Percentiles rank a stretch among this genome's conserved stretches.
These are phyloP conservation scores for Crithidia bombi DNA, from an alignment of 208 protist genomes.

Conservation along the genomic window DNA sequence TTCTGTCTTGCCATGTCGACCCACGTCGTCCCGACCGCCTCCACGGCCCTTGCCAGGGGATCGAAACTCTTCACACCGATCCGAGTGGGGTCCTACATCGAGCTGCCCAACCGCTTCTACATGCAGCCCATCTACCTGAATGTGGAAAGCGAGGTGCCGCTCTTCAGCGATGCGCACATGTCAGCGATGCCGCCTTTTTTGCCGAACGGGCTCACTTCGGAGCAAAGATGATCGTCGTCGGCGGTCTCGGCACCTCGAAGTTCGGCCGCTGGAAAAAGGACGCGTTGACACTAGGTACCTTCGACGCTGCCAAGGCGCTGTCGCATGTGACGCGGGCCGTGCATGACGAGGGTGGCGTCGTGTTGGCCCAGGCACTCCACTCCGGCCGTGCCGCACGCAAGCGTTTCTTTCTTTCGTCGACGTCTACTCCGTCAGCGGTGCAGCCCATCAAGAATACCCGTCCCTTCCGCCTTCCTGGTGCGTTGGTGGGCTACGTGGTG, in stretches of 20 bases:
- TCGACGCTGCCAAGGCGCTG: constrained; percentile 74
- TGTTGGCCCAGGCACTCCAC: constrained; percentile 94
- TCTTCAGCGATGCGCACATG: constrained; percentile 71
- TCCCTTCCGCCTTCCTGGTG: constrained; percentile 61
- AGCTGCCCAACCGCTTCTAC: constrained; percentile 82
- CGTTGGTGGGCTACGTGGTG: constrained; percentile 79
- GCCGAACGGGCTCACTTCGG: constrained; percentile 82
- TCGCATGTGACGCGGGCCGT: constrained; percentile 85
- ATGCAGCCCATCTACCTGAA: constrained; percentile 92
- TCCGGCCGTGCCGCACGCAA: constrained; percentile 81
- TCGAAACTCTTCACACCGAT: constrained; percentile 71
- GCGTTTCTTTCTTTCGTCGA: constrained; percentile 56
- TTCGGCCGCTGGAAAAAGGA: constrained; percentile 83
- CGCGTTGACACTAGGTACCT: constrained; percentile 74
- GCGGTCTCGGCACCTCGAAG: constrained; percentile 84
- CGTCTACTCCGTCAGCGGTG: constrained; percentile 62
- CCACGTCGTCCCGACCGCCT: not conserved
- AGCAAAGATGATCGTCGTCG: constrained; percentile 89
- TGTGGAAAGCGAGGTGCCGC: constrained; percentile 65
- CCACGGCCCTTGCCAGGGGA: not conserved
- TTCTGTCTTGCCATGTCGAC: constrained; percentile 10
- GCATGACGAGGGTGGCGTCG: constrained; percentile 84
- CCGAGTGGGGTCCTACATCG: constrained; percentile 44
- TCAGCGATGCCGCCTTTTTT: constrained; percentile 84
- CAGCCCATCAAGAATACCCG: constrained; percentile 55